phyloP scores from a whole-genome alignment of 1,284 basidiomycete species.

The Stygiomarasmius scandens region DNA sequence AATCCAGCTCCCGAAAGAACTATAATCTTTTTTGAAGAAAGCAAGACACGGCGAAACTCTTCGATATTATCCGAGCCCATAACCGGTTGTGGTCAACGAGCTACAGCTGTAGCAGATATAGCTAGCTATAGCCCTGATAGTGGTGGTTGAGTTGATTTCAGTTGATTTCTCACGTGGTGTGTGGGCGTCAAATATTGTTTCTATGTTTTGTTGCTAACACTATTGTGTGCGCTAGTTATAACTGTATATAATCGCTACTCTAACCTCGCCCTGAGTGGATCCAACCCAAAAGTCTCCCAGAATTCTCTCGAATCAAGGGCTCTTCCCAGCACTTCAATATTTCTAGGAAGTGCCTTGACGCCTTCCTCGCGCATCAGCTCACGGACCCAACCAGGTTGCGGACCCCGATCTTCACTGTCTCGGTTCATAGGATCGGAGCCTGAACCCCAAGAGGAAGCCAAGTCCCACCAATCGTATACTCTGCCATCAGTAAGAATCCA shows the following conservation, averaged over 20 bases:
- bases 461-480: conserved; percentile 72
- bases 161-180: too few relatives aligned
- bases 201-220: too few relatives aligned
- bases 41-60: conserved; percentile 30
- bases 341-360: conserved; percentile 56
- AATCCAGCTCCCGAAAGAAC: conserved; percentile 63
- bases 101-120: too few relatives aligned
- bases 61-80: conserved; percentile 19
- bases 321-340: conserved; percentile 48
- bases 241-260: too few relatives aligned
- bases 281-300: conserved; percentile 46
- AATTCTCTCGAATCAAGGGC: conserved; percentile 64
- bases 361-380: conserved; percentile 58
- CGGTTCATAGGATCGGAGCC: conserved; percentile 11
- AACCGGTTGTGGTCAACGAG: too few relatives aligned
- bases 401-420: conserved; percentile 27
- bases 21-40: conserved; percentile 46
- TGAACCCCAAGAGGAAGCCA: conserved; percentile 56
- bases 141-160: too few relatives aligned
- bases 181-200: too few relatives aligned
- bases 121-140: too few relatives aligned
- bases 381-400: conserved; percentile 52
- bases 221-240: too few relatives aligned
- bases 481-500: conserved; percentile 62
- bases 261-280: conserved; percentile 35